A percentile compares a stretch with the other conserved stretches of the same genome.
Evolutionary conservation across 2,329 filamentous ascomycete species (phyloP).

Genomic region (Trichoderma koningii): DNA sequence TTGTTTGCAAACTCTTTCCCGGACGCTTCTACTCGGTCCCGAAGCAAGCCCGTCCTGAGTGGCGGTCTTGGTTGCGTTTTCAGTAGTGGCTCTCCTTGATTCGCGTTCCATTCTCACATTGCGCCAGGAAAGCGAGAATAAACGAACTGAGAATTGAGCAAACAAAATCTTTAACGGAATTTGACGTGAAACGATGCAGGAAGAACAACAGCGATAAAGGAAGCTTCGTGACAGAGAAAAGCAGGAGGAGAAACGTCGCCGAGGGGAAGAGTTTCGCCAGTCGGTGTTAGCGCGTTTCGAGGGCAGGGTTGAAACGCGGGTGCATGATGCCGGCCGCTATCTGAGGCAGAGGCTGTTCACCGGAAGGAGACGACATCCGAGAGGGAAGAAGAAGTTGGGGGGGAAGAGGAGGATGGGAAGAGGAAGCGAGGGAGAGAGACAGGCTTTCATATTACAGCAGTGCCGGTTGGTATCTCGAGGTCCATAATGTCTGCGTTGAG

Average conservation of each 20-base stretch:
- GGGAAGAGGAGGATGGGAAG: no score
- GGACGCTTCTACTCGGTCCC: no score
- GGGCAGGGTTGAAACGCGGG: slow-evolving; percentile 21
- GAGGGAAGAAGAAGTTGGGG: no score
- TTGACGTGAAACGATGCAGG: slow-evolving; percentile 8
- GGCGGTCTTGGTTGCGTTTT: neutral
- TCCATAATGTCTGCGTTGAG: no score
- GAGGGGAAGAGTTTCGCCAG: slow-evolving; percentile 41
- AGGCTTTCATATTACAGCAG: no score
- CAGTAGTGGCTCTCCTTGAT: neutral
- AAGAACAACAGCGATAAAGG: no score
- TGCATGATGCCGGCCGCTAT: slow-evolving; percentile 11
- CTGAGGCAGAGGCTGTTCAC: slow-evolving; percentile 17
- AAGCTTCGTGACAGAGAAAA: neutral
- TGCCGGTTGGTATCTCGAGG: no score
- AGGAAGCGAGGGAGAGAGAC: no score
- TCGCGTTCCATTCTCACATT: no score
- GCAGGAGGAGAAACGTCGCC: slow-evolving; percentile 26
- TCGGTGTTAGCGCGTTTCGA: slow-evolving; percentile 54
- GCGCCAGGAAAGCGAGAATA: no score
- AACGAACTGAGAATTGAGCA: no score
- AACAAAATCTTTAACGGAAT: neutral
- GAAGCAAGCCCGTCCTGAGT: neutral
- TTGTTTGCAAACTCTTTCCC: no score
- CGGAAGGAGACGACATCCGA: slow-evolving; percentile 13